A percentile compares a stretch with the other conserved stretches of the same genome.
Conservation (phyloP, 164 flowering plant species). For the Vitis cinerea region DNA sequence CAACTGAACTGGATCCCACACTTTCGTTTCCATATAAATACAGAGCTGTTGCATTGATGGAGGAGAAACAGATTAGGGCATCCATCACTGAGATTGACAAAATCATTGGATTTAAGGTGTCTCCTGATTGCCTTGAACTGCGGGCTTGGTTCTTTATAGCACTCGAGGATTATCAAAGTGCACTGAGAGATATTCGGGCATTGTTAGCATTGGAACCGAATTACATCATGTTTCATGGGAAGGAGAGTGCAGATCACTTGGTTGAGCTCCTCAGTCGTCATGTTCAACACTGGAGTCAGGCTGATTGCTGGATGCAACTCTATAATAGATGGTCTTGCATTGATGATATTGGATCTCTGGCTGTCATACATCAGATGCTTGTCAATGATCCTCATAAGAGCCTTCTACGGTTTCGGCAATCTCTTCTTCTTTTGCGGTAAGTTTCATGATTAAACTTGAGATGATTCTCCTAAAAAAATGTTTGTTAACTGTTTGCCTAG, state of each 20-base stretch:
- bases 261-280: slow-evolving; percentile 55
- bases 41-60: slow-evolving; percentile 54
- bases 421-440: slow-evolving; percentile 69
- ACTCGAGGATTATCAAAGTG: slow-evolving; percentile 65
- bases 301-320: slow-evolving; percentile 87
- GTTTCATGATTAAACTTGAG: not conserved
- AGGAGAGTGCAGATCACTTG: slow-evolving; percentile 48
- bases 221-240: slow-evolving; percentile 74
- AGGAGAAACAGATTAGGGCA: slow-evolving; percentile 47
- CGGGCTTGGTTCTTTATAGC: slow-evolving; percentile 76
- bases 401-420: slow-evolving; percentile 61
- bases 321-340: slow-evolving; percentile 72
- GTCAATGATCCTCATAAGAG: slow-evolving; percentile 56
- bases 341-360: slow-evolving; percentile 81
- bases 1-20: slow-evolving; percentile 82
- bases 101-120: slow-evolving; percentile 66
- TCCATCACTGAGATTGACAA: slow-evolving; percentile 68
- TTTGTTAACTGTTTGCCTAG: not conserved
- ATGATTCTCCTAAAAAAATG: not conserved
- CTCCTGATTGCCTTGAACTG: slow-evolving; percentile 84
- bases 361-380: slow-evolving; percentile 75
- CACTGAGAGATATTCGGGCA: slow-evolving; percentile 68
- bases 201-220: slow-evolving; percentile 67
- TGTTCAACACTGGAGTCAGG: slow-evolving; percentile 55
- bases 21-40: slow-evolving; percentile 80